Evolutionary conservation across 2,329 filamentous ascomycete species (phyloP).

Genomic region (Venturiaceae sp.): DNA sequence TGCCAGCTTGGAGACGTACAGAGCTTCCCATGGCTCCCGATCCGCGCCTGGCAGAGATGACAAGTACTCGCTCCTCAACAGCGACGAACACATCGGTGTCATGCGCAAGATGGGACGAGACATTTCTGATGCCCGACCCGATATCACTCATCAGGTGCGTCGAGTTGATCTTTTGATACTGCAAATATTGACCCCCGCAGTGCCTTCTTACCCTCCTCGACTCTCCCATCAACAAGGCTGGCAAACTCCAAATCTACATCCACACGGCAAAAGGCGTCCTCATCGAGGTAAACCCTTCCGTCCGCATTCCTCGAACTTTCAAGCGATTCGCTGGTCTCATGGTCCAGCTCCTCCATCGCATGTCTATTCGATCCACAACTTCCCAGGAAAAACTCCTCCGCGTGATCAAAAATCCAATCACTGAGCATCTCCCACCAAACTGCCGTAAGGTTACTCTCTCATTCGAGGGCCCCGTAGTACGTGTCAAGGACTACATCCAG

Average conservation of each 20-base stretch:
- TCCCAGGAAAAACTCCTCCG: slow-evolving; percentile 96
- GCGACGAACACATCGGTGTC: slow-evolving; percentile 96
- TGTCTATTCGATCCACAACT: slow-evolving; percentile 92
- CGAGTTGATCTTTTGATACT: background rate
- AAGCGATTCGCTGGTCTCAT: slow-evolving; percentile 98
- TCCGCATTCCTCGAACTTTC: slow-evolving; percentile 95
- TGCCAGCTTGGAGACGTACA: slow-evolving; percentile 96
- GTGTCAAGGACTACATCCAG: slow-evolving; percentile 81
- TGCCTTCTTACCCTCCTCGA: slow-evolving; percentile 94
- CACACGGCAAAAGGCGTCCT: slow-evolving; percentile 95
- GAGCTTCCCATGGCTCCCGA: slow-evolving; percentile 61
- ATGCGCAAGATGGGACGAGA: slow-evolving; percentile 99
- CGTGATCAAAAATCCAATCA: slow-evolving; percentile 97
- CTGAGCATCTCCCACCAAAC: slow-evolving; percentile 90
- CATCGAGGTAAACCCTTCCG: slow-evolving; percentile 96
- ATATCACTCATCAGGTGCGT: slow-evolving; percentile 95
- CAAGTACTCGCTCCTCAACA: slow-evolving; percentile 96
- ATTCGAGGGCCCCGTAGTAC: slow-evolving; percentile 82
- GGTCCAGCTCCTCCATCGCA: slow-evolving; percentile 92
- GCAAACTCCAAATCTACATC: slow-evolving; percentile 96
- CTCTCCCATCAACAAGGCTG: slow-evolving; percentile 97
- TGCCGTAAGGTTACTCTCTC: slow-evolving; percentile 96
- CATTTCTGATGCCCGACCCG: slow-evolving; percentile 92
- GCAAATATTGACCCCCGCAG: slow-evolving; percentile 38
- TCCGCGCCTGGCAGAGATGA: slow-evolving; percentile 59